These are phyloP conservation scores for Skeletonema menzelii DNA, from an alignment of 108 stramenopile genomes.

Conservation along the genomic window DNA sequence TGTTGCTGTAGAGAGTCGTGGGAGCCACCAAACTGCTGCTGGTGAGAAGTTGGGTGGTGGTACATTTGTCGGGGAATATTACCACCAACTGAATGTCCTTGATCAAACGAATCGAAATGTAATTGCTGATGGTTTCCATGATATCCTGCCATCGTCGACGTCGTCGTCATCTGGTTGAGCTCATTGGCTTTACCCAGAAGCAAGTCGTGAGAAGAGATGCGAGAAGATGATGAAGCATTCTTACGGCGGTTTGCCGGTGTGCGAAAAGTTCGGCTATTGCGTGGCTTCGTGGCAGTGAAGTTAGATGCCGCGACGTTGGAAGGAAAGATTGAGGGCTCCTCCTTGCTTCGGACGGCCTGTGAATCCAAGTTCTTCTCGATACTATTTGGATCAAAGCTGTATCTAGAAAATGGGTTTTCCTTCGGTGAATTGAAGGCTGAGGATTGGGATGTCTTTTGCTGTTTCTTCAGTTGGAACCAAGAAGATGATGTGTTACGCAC, in stretches of 20 bases:
- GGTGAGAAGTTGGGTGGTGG: too few species aligned
- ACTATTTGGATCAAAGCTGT: constrained; percentile 82
- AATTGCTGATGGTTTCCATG: not conserved
- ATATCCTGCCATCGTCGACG: not conserved
- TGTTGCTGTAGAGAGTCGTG: too few species aligned
- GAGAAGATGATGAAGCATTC: constrained; percentile 14
- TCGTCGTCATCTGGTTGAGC: constrained; percentile 19
- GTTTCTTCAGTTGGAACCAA: constrained; percentile 36
- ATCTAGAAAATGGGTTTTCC: constrained; percentile 80
- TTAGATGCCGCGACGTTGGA: not conserved
- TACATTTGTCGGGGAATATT: too few species aligned
- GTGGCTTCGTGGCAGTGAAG: constrained; percentile 5
- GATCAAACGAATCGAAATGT: too few species aligned
- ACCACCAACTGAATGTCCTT: not conserved
- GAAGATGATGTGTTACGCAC: constrained; percentile 16
- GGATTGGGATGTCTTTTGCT: constrained; percentile 30
- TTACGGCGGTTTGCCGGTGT: constrained; percentile 34
- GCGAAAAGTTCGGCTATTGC: constrained; percentile 14
- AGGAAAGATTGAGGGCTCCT: constrained; percentile 35
- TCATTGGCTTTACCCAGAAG: constrained; percentile 42
- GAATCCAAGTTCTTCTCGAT: constrained; percentile 55
- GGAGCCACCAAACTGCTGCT: too few species aligned
- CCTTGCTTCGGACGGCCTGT: constrained; percentile 19
- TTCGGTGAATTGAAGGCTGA: constrained; percentile 53
- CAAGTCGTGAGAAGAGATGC: constrained; percentile 32